Conservation (phyloP, 805 yeast genomes). For the Suhomyces kilbournensis region DNA sequence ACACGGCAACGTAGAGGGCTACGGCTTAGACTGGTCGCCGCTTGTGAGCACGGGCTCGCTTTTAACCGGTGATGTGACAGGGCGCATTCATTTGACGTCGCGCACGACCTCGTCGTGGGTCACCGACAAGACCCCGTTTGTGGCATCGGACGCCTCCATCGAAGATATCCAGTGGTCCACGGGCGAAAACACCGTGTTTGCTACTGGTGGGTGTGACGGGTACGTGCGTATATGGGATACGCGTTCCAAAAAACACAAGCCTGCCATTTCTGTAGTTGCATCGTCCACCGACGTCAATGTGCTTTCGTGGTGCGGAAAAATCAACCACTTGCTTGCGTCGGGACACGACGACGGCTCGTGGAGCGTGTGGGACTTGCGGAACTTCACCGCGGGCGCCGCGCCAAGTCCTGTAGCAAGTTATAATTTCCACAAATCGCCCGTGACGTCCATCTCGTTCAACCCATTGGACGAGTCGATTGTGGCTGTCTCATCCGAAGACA, state of each 20-base stretch:
- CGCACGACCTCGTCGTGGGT: slow-evolving; percentile 78
- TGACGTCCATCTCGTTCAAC: slow-evolving; percentile 91
- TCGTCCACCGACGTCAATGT: slow-evolving; percentile 86
- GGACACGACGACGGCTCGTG: slow-evolving; percentile 98
- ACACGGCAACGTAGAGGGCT: slow-evolving; percentile 97
- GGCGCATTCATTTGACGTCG: slow-evolving; percentile 74
- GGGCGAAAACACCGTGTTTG: slow-evolving; percentile 88
- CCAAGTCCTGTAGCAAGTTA: slow-evolving; percentile 90
- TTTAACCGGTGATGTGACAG: slow-evolving; percentile 85
- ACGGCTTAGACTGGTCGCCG: slow-evolving; percentile 97
- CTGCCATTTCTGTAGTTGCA: slow-evolving; percentile 82
- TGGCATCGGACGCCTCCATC: slow-evolving; percentile 68
- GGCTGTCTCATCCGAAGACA: slow-evolving; percentile 95
- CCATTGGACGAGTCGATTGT: slow-evolving; percentile 94
- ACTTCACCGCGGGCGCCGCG: slow-evolving; percentile 54
- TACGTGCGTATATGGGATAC: slow-evolving; percentile 94
- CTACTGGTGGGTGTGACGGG: slow-evolving; percentile 93
- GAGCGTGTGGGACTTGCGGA: slow-evolving; percentile 98
- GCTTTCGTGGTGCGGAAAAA: slow-evolving; percentile 89
- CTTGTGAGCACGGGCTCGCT: slow-evolving; percentile 73
- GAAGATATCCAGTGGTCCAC: slow-evolving; percentile 98
- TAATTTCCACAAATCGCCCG: slow-evolving; percentile 90
- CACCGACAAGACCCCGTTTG: slow-evolving; percentile 81
- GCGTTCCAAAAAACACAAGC: slow-evolving; percentile 85
- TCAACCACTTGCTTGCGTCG: slow-evolving; percentile 82